Evolutionary conservation across 805 yeast species (phyloP), one percentile per base, ranked within the genome.

Genomic region (Spathaspora gorwiae): DNA sequence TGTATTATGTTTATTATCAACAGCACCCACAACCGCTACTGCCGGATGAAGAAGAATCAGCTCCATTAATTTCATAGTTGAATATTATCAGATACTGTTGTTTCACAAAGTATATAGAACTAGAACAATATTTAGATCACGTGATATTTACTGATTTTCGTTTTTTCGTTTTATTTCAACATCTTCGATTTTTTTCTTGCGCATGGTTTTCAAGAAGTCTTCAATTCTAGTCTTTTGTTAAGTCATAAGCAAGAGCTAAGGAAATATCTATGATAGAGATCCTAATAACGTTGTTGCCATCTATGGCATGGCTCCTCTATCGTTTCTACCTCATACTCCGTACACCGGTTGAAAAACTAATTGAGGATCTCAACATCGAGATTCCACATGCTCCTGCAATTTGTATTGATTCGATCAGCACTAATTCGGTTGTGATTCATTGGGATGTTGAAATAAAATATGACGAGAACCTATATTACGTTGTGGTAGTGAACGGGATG

Each of bases 321-420:
- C 61, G 76, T 34, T 65, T 73, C 53, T 57, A 57, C 47, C 60
- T 57, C 45, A 56, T 71, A 13, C 55, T 69, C 40, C 56, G 55
- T 39, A 62, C 78, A 2, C 83, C 85, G 1, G 62, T 75, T 26
- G 75, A 72, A 11, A 70, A 68, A 41, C 62, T 78, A 26, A 68
- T 79, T 30, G 67, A 66, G 42, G 68, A 69, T 31, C 60, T 81
- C 35, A 70, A 73, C 50, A 70, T 80, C 15, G 75, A 74, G 27
- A 75, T 81, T 31, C 87, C 87, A 4, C 74, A 70, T 45, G 66
- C 77, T 7, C 84, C 84, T 2, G 60, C 64, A 39, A 65, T 81
- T 12, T 79, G 83, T 41, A 70, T 81, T 6, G 85, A 80, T 53
- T 71, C 73, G 51, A 73, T 81, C 40, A 70, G 76, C 6, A 60